Evolutionary conservation across 2,329 filamentous ascomycete genomes (phyloP).

Genomic region (Samsoniella hepiali): DNA sequence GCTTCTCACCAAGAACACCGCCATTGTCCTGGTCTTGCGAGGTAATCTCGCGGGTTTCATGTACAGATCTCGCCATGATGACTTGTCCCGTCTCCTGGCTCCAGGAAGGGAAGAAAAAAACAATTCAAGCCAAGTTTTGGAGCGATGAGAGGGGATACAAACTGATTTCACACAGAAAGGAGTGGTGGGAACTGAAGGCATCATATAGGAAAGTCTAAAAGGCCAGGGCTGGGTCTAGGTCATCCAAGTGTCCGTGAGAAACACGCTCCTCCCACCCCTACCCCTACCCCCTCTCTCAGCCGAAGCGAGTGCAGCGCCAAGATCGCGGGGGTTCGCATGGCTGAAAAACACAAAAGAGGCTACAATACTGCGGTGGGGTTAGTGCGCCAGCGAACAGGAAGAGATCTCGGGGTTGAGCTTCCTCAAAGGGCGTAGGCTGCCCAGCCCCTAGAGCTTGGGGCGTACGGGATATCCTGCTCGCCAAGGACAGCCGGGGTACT

Average conservation of each 20-base stretch:
- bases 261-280: too few species aligned
- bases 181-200: not conserved
- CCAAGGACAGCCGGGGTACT: slow-evolving; percentile 1
- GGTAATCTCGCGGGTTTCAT: slow-evolving; percentile 9
- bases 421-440: slow-evolving; percentile 16
- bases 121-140: not conserved
- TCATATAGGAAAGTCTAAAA: slow-evolving; percentile 15
- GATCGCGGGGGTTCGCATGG: slow-evolving; percentile 14
- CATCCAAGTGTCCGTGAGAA: too few species aligned
- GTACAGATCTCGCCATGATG: slow-evolving; percentile 7
- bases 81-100: slow-evolving; percentile 5
- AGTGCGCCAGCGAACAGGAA: not conserved
- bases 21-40: not conserved
- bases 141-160: not conserved
- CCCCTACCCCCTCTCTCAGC: not conserved
- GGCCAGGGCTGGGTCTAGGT: not conserved
- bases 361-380: slow-evolving; percentile 6
- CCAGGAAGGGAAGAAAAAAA: not conserved
- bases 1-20: slow-evolving; percentile 11
- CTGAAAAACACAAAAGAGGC: not conserved
- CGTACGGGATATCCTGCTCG: slow-evolving; percentile 2
- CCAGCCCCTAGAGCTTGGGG: slow-evolving; percentile 10
- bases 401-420: slow-evolving; percentile 13
- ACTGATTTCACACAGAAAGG: not conserved
- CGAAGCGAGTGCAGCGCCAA: slow-evolving; percentile 7